Evolutionary conservation across 257 asterid species (phyloP).

Genomic region (Petrea volubilis): DNA sequence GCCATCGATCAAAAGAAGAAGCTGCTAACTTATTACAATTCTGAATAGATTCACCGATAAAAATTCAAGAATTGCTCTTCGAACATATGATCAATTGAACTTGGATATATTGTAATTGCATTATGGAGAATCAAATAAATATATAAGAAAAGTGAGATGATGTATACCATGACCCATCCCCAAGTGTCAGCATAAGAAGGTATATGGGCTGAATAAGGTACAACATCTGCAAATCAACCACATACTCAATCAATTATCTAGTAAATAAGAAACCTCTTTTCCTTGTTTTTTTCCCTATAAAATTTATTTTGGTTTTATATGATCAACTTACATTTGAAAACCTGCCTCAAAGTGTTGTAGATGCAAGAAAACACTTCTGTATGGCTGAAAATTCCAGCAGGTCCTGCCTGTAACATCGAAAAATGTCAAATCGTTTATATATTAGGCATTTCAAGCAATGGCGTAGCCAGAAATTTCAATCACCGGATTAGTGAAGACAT

Average conservation of each 20-base stretch:
- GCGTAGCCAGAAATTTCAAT: no score
- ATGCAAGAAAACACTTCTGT: conserved; percentile 93
- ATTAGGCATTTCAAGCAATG: no score
- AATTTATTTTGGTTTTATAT: background rate
- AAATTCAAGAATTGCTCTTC: background rate
- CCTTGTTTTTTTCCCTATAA: background rate
- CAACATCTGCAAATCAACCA: conserved; percentile 67
- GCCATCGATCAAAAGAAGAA: background rate
- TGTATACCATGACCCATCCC: conserved; percentile 99
- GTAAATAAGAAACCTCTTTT: no score
- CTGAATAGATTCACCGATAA: no score
- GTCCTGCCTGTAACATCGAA: conserved; percentile 67
- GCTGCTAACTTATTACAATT: background rate
- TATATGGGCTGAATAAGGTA: conserved; percentile 90
- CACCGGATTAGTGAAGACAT: no score
- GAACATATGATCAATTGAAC: no score
- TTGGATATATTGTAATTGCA: no score
- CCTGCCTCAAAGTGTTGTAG: conserved; percentile 83
- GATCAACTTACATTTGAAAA: conserved; percentile 76
- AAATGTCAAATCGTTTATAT: background rate
- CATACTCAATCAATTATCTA: background rate
- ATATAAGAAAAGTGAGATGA: background rate
- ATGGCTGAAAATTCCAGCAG: conserved; percentile 93
- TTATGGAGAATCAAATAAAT: background rate
- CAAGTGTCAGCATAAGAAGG: conserved; percentile 97